A percentile compares a stretch with the other conserved stretches of the same genome.
Conservation (phyloP, 306 rosid species). For the Trifolium repens region DNA sequence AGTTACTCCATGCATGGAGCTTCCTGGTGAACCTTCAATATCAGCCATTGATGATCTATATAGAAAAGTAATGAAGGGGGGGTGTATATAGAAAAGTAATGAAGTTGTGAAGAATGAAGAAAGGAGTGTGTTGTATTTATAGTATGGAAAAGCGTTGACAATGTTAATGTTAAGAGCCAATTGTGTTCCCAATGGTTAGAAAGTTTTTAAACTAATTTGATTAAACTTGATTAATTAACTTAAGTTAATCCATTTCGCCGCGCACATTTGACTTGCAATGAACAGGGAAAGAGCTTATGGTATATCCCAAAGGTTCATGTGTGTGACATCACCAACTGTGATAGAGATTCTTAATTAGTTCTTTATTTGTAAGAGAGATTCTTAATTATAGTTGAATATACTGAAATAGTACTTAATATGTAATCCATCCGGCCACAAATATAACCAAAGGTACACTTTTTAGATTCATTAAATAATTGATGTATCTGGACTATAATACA, state of each 20-base stretch:
- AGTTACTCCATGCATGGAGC: constrained; percentile 97
- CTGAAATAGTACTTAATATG: background rate
- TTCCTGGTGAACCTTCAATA: constrained; percentile 73
- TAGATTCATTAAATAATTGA: no score
- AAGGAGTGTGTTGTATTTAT: constrained; percentile 52
- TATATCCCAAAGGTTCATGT: constrained; percentile 68
- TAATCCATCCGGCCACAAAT: no score
- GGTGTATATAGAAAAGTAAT: background rate
- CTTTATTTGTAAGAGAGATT: background rate
- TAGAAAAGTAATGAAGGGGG: background rate
- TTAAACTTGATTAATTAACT: background rate
- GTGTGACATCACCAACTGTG: background rate
- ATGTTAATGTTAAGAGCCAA: constrained; percentile 41
- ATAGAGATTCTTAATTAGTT: background rate
- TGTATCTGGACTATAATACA: no score
- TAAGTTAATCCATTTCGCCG: constrained; percentile 57
- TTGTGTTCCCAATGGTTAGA: constrained; percentile 33
- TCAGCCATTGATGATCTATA: constrained; percentile 46
- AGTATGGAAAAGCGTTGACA: constrained; percentile 53
- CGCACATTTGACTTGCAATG: constrained; percentile 37
- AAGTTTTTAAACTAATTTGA: background rate
- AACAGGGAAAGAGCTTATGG: constrained; percentile 53
- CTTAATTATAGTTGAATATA: background rate
- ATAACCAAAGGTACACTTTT: no score
- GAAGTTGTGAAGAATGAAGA: constrained; percentile 15